A percentile compares a stretch with the other conserved stretches of the same genome.
Conservation (phyloP, 2,329 filamentous ascomycete genomes). For the Penicillium concentricum region DNA sequence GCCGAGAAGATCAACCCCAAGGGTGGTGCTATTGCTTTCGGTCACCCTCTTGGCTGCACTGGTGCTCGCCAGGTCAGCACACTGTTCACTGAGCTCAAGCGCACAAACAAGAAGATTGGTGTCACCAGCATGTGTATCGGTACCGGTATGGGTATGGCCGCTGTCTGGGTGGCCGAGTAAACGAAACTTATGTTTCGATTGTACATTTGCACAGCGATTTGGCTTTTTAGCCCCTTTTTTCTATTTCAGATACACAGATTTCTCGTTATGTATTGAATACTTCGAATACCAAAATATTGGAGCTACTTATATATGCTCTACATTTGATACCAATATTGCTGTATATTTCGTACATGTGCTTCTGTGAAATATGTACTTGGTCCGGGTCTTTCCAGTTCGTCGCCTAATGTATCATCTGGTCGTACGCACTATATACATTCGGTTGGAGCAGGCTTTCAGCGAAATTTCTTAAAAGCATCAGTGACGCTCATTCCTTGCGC, state of each 20-base stretch:
- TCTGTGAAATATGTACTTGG: no score
- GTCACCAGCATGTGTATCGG: slow-evolving; percentile 96
- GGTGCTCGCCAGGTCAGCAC: slow-evolving; percentile 93
- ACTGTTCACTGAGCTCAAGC: slow-evolving; percentile 81
- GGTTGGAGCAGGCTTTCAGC: slow-evolving; percentile 21
- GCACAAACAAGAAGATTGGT: slow-evolving; percentile 80
- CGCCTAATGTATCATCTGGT: background rate
- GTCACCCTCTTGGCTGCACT: slow-evolving; percentile 91
- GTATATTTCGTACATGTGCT: background rate
- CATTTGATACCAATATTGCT: background rate
- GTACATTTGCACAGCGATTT: slow-evolving; percentile 24
- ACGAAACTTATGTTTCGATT: slow-evolving; percentile 14
- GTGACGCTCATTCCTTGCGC: slow-evolving; percentile 59
- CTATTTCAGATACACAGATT: slow-evolving; percentile 13
- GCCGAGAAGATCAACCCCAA: slow-evolving; percentile 92
- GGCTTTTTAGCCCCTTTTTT: slow-evolving; percentile 18
- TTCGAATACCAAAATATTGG: slow-evolving; percentile 22
- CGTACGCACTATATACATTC: background rate
- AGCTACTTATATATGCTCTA: slow-evolving; percentile 4
- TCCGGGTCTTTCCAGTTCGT: no score
- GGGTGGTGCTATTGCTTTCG: slow-evolving; percentile 93
- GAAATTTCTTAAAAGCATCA: slow-evolving; percentile 64
- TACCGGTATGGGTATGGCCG: slow-evolving; percentile 97
- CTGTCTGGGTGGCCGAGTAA: slow-evolving; percentile 93
- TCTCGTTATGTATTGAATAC: slow-evolving; percentile 21